Evolutionary conservation across 2,329 filamentous ascomycete genomes (phyloP).

Genomic region (Aspergillus proliferans): DNA sequence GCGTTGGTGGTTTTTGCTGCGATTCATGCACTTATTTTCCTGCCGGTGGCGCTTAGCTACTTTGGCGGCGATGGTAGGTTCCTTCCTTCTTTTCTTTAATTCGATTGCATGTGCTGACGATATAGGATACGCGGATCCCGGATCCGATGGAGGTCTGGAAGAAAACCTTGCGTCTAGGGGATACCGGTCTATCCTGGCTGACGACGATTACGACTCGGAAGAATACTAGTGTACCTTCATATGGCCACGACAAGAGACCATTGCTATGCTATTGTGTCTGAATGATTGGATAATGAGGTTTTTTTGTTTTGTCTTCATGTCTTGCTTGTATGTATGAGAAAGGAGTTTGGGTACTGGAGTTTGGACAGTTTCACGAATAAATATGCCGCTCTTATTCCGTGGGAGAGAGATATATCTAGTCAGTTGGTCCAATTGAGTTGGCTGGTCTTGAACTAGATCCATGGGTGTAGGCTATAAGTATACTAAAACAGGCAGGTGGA

Average conservation of each 20-base stretch:
- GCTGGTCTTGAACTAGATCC: background rate
- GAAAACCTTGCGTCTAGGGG: constrained; percentile 76
- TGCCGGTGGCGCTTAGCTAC: constrained; percentile 82
- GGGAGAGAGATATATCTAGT: no score
- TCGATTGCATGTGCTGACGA: constrained; percentile 7
- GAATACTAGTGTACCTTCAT: constrained; percentile 40
- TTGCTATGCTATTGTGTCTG: background rate
- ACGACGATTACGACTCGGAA: constrained; percentile 70
- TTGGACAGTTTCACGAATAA: no score
- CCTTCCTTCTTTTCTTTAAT: background rate
- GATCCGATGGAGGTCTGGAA: constrained; percentile 80
- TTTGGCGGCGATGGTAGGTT: constrained; percentile 68
- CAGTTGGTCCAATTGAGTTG: background rate
- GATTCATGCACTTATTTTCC: constrained; percentile 79
- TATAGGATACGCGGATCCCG: constrained; percentile 75
- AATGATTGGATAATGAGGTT: no score
- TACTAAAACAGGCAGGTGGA: background rate
- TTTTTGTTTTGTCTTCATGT: background rate
- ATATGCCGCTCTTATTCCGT: no score
- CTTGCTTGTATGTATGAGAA: background rate
- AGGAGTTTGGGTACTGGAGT: background rate
- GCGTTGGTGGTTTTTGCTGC: constrained; percentile 85
- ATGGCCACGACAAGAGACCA: no score
- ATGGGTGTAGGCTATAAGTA: background rate
- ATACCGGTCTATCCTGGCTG: constrained; percentile 69